Percentiles rank a stretch among this genome's conserved stretches.
Conservation (phyloP, 352 stramenopile species). For the Pilasporangium apinafurcum region DNA sequence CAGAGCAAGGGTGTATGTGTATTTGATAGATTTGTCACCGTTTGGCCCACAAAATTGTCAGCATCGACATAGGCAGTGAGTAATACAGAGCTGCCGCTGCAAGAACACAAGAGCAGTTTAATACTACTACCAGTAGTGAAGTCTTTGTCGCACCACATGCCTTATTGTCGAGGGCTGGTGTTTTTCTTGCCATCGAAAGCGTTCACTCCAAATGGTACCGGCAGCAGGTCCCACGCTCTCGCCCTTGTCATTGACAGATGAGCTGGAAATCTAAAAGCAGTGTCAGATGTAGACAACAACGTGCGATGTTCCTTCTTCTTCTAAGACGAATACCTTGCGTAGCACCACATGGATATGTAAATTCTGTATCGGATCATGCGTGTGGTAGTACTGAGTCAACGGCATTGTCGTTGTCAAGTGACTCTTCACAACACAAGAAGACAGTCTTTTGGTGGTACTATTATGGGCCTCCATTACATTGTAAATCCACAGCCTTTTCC, state of each 20-base stretch:
- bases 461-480: too few species aligned
- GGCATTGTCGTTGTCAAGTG: constrained; percentile 10
- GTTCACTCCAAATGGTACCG: constrained; percentile 31
- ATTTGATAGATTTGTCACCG: too few species aligned
- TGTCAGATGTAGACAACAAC: background rate
- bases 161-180: too few species aligned
- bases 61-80: constrained; percentile 51
- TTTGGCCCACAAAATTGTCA: too few species aligned
- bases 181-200: constrained; percentile 56
- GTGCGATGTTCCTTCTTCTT: background rate
- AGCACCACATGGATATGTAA: constrained; percentile 43
- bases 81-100: constrained; percentile 12
- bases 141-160: background rate
- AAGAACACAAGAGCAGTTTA: constrained; percentile 1
- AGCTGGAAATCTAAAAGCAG: constrained; percentile 1
- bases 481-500: too few species aligned
- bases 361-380: constrained; percentile 69
- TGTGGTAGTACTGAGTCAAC: constrained; percentile 60
- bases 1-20: too few species aligned
- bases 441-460: too few species aligned
- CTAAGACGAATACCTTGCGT: constrained; percentile 36
- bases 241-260: background rate
- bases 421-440: too few species aligned
- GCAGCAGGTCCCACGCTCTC: constrained; percentile 9
- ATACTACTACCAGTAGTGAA: too few species aligned